Percentiles rank a stretch among this genome's conserved stretches.
Conservation (phyloP, 495 filamentous ascomycete genomes). For the Penicillium pancosmium region DNA sequence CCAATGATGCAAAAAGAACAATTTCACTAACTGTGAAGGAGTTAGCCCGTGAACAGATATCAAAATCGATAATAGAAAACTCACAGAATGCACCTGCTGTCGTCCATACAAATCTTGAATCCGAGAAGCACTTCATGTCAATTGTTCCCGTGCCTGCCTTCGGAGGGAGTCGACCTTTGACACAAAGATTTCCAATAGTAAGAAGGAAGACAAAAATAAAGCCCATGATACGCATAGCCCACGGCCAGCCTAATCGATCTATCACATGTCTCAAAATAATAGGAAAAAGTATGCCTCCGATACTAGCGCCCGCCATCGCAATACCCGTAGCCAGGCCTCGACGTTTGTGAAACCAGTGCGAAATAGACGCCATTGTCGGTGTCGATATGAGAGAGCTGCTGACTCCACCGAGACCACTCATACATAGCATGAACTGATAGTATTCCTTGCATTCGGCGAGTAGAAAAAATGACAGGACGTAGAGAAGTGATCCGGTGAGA, state of each 20-base stretch:
- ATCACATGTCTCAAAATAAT: conserved; percentile 52
- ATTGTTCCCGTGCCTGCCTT: conserved; percentile 38
- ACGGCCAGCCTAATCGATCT: conserved; percentile 54
- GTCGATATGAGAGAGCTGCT: conserved; percentile 58
- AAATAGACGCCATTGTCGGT: conserved; percentile 31
- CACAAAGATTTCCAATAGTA: conserved; percentile 45
- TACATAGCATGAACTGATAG: conserved; percentile 65
- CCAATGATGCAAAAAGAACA: conserved; percentile 47
- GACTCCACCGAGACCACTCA: conserved; percentile 56
- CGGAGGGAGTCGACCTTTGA: conserved; percentile 27
- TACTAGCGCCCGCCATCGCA: conserved; percentile 30
- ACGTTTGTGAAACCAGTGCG: conserved; percentile 35
- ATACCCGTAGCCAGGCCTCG: conserved; percentile 34
- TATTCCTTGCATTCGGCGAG: conserved; percentile 53
- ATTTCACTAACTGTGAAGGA: conserved; percentile 39
- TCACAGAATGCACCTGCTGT: conserved; percentile 33
- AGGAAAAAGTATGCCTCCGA: conserved; percentile 63
- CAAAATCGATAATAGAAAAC: conserved; percentile 26
- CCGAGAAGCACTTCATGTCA: conserved; percentile 56
- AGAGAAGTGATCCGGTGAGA: conserved; percentile 48
- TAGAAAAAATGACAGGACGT: conserved; percentile 55
- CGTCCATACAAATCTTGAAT: conserved; percentile 37
- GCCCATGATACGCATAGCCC: conserved; percentile 59
- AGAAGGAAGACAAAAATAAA: conserved; percentile 56
- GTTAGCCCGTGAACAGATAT: neutral